A percentile compares a stretch with the other conserved stretches of the same genome.
These are phyloP conservation scores for Eucalyptus grandis DNA, from an alignment of 345 rosid species.

Conservation along the genomic window DNA sequence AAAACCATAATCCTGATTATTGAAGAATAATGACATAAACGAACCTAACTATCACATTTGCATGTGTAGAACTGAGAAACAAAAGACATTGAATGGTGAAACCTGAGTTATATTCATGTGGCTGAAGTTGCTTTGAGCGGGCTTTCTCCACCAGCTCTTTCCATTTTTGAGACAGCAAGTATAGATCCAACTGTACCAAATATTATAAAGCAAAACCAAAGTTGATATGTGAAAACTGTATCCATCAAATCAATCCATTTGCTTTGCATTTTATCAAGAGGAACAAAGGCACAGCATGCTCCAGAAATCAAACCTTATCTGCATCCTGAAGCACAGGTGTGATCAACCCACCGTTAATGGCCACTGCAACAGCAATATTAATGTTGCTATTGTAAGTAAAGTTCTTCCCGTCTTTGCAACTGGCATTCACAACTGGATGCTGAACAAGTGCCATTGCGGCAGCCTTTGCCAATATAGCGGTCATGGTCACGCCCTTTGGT, in stretches of 20 bases:
- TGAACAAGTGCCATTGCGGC: constrained; percentile 90
- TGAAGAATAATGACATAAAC: not conserved
- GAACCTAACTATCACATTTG: not conserved
- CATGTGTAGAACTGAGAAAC: not conserved
- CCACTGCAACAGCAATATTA: constrained; percentile 94
- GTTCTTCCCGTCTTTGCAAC: constrained; percentile 84
- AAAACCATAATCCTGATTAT: not conserved
- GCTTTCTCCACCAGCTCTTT: constrained; percentile 94
- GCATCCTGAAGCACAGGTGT: constrained; percentile 97
- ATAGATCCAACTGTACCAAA: constrained; percentile 70
- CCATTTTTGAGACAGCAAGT: constrained; percentile 84
- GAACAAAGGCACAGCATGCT: not conserved
- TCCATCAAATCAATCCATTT: not conserved
- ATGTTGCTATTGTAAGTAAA: constrained; percentile 56
- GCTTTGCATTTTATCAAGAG: not conserved
- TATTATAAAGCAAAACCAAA: not conserved
- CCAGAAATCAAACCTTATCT: constrained; percentile 48
- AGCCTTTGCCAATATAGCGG: constrained; percentile 87
- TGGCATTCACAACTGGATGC: constrained; percentile 88
- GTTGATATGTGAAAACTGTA: not conserved
- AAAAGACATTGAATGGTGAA: not conserved
- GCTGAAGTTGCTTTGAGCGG: constrained; percentile 81
- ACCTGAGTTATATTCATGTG: constrained; percentile 95
- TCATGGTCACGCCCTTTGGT: constrained; percentile 95
- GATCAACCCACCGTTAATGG: constrained; percentile 85